phyloP scores from a whole-genome alignment of 805 yeast genomes.

The Metschnikowia colocasiae region DNA sequence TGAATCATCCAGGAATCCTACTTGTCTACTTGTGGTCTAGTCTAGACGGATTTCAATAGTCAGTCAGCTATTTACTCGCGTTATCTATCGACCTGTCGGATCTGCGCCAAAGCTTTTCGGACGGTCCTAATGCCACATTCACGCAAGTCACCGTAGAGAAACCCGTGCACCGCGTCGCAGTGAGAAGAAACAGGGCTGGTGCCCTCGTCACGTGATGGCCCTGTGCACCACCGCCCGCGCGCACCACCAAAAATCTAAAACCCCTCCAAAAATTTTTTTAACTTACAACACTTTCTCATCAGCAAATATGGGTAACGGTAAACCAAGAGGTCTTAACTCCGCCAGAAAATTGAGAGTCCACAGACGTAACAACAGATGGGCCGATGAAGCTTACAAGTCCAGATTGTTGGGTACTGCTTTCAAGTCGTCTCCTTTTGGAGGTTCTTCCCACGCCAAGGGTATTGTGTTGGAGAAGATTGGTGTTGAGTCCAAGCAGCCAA shows the following conservation, averaged over 20 bases:
- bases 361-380: constrained; percentile 99
- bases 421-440: constrained; percentile 99
- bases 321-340: constrained; percentile 99
- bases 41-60: too few species aligned
- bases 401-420: constrained; percentile 99
- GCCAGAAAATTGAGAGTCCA: constrained; percentile 99
- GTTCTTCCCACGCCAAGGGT: constrained; percentile 99
- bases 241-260: constrained; percentile 10
- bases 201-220: constrained; percentile 8
- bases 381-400: constrained; percentile 96
- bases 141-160: too few species aligned
- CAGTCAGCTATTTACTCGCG: too few species aligned
- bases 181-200: constrained; percentile 8
- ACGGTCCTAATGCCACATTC: too few species aligned
- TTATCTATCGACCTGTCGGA: too few species aligned
- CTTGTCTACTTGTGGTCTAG: too few species aligned
- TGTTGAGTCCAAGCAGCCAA: constrained; percentile 99
- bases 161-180: background rate
- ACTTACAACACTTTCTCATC: constrained; percentile 13
- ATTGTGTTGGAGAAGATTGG: constrained; percentile 99
- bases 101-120: too few species aligned
- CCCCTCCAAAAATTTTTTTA: constrained; percentile 8
- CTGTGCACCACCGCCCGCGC: constrained; percentile 7
- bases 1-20: too few species aligned
- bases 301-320: constrained; percentile 94